Base-by-base conservation (phyloP, 768 basidiomycete genomes). In the Trametes gibbosa region DNA sequence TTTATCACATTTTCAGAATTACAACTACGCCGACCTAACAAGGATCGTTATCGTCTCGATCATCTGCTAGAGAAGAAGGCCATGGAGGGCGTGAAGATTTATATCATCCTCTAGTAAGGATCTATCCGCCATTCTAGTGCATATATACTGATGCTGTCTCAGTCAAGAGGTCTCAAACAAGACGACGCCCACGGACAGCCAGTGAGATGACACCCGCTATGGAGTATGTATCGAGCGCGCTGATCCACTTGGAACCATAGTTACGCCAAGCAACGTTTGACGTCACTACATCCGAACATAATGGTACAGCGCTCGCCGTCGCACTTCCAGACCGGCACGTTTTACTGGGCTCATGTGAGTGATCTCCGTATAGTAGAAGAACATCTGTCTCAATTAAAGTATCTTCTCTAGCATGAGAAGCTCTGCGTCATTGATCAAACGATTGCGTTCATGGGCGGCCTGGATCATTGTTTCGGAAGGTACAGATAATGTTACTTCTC, bases 321-420 rank as follows among this genome's bases (percentile, higher is more conserved):
- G 2, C 97, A 99, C 74, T 94, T 98, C 73, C 90, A 93, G 70
- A 97, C 95, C 0, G 95, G 95, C 13, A 98, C 95, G 2, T 94
- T 96, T 71, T 95, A 97, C 70, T 99, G 97, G 97, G 95, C 96
- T 25, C 97, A 98, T 75, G 95, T 96, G 68, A 65, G 87, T 74
- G 13, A 3, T 32, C 10, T 4, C 29, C 29, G 29, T 32, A 5
- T 10, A 32, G 29, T 4, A 32, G 29, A 32, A 10, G 9, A 14
- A 24, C 14, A 47, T 24, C 13, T 25, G 25, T 14, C 37, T 7
- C 2, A 34, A 34, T 49, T 41, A 29, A 24, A 56, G 8, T 37
- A 19, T 53, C 40, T 53, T 14, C 21, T 62, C 23, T 58, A 95
- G 92, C 97, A 98, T 72, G 97, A 99, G 79, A 99, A 99, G 70